Conservation (phyloP, 768 basidiomycete species). For the Chalciporus sphaerocephalus region DNA sequence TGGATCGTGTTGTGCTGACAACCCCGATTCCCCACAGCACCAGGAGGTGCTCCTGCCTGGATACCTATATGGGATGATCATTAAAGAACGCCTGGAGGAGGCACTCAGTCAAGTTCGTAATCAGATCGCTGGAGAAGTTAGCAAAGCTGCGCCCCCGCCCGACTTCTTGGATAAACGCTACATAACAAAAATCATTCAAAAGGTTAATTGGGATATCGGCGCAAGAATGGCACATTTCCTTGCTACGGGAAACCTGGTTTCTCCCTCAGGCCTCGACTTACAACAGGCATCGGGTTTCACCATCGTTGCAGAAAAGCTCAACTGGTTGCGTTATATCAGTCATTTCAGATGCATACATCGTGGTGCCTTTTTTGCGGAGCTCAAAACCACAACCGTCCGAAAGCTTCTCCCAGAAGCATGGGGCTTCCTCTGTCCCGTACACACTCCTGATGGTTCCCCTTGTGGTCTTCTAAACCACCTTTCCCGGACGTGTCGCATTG, state of each 20-base stretch:
- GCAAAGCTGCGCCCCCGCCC: conserved; percentile 66
- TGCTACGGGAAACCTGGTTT: conserved; percentile 93
- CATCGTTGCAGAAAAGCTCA: conserved; percentile 97
- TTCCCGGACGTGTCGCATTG: conserved; percentile 87
- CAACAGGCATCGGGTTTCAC: conserved; percentile 99
- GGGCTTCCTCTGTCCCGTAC: conserved; percentile 98
- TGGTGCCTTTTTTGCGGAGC: conserved; percentile 97
- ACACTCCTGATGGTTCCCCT: conserved; percentile 96
- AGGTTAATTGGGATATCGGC: conserved; percentile 90
- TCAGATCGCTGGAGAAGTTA: conserved; percentile 68
- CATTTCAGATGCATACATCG: conserved; percentile 98
- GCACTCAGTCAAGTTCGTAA: conserved; percentile 67
- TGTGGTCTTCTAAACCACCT: conserved; percentile 98
- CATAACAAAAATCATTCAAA: conserved; percentile 66
- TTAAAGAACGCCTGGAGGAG: conserved; percentile 96
- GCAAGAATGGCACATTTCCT: conserved; percentile 88
- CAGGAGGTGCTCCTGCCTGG: conserved; percentile 97
- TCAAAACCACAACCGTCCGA: conserved; percentile 96
- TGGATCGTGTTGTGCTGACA: conserved; percentile 85
- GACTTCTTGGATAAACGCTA: conserved; percentile 89
- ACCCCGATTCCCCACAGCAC: conserved; percentile 98
- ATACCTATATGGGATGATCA: conserved; percentile 89
- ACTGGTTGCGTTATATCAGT: conserved; percentile 97
- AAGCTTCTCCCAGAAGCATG: conserved; percentile 96
- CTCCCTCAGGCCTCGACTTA: conserved; percentile 91